phyloP scores from a whole-genome alignment of 139 green algal species.

The Microglena sp. region DNA sequence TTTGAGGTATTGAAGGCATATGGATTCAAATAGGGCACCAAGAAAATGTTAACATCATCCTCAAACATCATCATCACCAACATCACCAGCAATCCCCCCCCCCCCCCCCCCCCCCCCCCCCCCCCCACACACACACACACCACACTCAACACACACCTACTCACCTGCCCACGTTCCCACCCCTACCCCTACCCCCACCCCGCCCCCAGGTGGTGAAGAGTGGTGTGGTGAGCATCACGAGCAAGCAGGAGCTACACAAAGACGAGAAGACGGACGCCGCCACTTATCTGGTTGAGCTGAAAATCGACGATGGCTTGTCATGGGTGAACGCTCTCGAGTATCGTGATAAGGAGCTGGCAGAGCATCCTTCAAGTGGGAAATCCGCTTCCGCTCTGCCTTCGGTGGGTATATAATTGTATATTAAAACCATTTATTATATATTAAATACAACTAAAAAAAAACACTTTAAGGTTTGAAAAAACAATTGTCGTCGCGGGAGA shows the following conservation, averaged over 20 bases:
- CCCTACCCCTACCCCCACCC: not conserved
- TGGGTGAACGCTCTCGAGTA: slow-evolving; percentile 1
- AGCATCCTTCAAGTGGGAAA: no score
- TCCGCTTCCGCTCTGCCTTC: no score
- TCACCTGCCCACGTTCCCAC: not conserved
- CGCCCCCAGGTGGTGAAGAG: not conserved
- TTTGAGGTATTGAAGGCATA: no score
- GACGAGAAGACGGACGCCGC: slow-evolving; percentile 7
- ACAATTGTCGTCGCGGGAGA: no score
- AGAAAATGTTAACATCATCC: not conserved
- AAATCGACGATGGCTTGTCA: slow-evolving; percentile 20
- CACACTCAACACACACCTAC: not conserved
- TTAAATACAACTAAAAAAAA: no score
- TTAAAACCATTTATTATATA: no score
- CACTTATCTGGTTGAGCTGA: slow-evolving; percentile 15
- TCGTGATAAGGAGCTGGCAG: slow-evolving; percentile 3
- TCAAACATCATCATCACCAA: not conserved
- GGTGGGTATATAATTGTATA: no score
- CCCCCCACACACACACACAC: not conserved
- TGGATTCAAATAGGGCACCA: not conserved
- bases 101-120: no score
- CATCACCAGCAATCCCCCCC: not conserved
- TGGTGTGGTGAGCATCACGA: not conserved
- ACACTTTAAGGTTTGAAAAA: no score
- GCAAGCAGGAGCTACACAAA: not conserved